Conservation (phyloP, 306 rosid species). For the Calophaca sinica region DNA sequence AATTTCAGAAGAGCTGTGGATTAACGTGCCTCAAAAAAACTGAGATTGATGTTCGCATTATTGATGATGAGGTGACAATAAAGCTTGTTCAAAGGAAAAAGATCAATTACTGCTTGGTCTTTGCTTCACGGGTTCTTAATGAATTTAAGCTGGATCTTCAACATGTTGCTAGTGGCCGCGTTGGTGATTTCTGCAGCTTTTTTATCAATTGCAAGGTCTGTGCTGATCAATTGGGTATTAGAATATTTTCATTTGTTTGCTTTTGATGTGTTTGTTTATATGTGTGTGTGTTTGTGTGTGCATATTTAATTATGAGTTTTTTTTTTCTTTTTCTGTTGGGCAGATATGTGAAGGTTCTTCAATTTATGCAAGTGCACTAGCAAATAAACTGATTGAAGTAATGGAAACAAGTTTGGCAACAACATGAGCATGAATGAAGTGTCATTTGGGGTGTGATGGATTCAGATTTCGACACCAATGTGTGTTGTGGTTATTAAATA, state of each 20-base stretch:
- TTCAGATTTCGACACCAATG: not conserved
- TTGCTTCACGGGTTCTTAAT: constrained; percentile 66
- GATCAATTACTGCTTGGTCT: constrained; percentile 50
- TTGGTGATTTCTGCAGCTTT: constrained; percentile 82
- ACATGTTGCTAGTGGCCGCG: constrained; percentile 86
- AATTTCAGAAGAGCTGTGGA: constrained; percentile 70
- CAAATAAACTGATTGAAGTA: constrained; percentile 64
- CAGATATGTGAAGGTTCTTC: constrained; percentile 74
- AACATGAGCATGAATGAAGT: constrained; percentile 34
- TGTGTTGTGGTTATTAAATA: not conserved
- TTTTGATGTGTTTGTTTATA: not conserved
- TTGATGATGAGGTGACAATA: no score
- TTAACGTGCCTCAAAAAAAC: constrained; percentile 67
- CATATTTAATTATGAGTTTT: not conserved
- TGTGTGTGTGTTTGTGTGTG: not conserved
- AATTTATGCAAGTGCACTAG: constrained; percentile 64
- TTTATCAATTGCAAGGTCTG: constrained; percentile 82
- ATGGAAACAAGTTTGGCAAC: constrained; percentile 50
- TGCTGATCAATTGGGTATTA: not conserved
- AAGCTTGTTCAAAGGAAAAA: no score
- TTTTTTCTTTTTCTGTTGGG: constrained; percentile 1
- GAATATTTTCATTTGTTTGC: not conserved
- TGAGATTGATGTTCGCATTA: no score
- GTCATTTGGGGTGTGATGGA: not conserved
- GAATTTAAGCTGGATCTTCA: constrained; percentile 84